Evolutionary conservation across 352 stramenopile species (phyloP).

Genomic region (Phytopythium helicoides): DNA sequence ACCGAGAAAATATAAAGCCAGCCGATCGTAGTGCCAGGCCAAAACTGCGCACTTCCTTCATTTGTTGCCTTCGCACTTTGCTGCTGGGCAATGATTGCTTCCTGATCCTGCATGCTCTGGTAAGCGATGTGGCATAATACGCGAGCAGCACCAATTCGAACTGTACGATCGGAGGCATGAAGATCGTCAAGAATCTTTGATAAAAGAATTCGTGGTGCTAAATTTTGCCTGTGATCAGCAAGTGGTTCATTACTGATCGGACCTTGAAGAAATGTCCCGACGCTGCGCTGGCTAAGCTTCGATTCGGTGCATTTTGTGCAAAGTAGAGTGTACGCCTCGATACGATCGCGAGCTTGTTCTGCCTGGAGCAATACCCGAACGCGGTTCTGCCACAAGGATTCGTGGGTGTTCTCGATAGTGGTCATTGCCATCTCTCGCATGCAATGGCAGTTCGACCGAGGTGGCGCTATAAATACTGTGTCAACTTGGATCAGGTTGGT

Average conservation of each 20-base stretch:
- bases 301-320: conserved; percentile 28
- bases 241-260: background rate
- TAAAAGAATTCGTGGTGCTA: no score
- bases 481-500: no score
- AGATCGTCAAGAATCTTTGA: conserved; percentile 29
- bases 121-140: conserved; percentile 51
- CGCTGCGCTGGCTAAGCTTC: conserved; percentile 37
- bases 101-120: conserved; percentile 43
- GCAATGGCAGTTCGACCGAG: background rate
- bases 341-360: conserved; percentile 21
- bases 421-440: background rate
- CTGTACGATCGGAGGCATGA: conserved; percentile 29
- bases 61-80: conserved; percentile 15
- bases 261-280: conserved; percentile 39
- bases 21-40: conserved; percentile 38
- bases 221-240: conserved; percentile 7
- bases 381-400: conserved; percentile 12
- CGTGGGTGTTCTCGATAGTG: no score
- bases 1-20: conserved; percentile 57
- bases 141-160: conserved; percentile 40
- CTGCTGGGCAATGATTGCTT: conserved; percentile 26
- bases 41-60: conserved; percentile 7
- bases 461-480: background rate
- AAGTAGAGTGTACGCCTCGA: conserved; percentile 32
- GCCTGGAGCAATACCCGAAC: conserved; percentile 18